Percentiles rank a stretch among this genome's conserved stretches.
Conservation (phyloP, 2,329 filamentous ascomycete genomes). For the Ploettnerulaceae sp. region DNA sequence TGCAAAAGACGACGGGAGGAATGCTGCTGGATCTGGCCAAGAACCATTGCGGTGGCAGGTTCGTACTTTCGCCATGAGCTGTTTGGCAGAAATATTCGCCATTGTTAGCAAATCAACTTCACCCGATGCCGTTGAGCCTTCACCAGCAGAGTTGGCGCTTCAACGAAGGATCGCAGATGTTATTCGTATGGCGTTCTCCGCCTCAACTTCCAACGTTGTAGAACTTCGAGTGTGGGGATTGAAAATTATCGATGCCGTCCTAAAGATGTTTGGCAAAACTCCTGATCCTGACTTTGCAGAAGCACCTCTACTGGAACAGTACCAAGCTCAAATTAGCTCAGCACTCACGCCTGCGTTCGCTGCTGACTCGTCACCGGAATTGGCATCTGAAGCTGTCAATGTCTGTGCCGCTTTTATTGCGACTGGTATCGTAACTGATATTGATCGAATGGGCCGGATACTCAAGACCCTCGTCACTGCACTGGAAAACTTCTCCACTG, state of each 20-base stretch:
- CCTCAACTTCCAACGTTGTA: constrained; percentile 88
- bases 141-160: constrained; percentile 69
- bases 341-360: constrained; percentile 95
- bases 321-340: constrained; percentile 96
- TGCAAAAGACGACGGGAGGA: constrained; percentile 51
- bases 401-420: constrained; percentile 98
- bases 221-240: constrained; percentile 86
- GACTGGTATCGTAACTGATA: constrained; percentile 93
- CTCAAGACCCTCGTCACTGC: constrained; percentile 88
- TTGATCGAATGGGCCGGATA: constrained; percentile 98
- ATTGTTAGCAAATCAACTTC: constrained; percentile 75
- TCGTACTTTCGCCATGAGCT: constrained; percentile 86
- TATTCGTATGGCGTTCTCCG: constrained; percentile 94
- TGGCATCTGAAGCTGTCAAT: constrained; percentile 93
- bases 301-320: constrained; percentile 92
- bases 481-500: constrained; percentile 84
- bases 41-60: constrained; percentile 95
- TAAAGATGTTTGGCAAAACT: constrained; percentile 94
- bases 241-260: constrained; percentile 86
- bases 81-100: constrained; percentile 75
- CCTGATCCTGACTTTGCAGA: constrained; percentile 98
- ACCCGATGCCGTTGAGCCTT: constrained; percentile 73
- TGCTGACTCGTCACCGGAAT: constrained; percentile 88
- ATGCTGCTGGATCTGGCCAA: constrained; percentile 56
- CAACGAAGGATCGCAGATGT: constrained; percentile 86